Conservation (phyloP, 192 early-diverging fungal genomes). For the Linnemannia schmuckeri region DNA sequence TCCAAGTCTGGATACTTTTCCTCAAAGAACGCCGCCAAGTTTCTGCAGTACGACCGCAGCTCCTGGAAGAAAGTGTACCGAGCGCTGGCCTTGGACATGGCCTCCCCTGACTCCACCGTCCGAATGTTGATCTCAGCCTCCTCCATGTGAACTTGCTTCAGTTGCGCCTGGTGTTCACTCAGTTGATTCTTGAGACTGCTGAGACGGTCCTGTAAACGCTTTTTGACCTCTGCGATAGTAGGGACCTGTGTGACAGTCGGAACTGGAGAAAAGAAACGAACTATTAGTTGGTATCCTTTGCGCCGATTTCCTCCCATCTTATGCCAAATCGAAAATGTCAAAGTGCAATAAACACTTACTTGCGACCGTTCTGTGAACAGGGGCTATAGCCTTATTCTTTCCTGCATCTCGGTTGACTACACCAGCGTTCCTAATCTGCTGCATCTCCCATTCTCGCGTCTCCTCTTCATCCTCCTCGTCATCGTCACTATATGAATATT, state of each 20-base stretch:
- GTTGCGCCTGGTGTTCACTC: slow-evolving; percentile 48
- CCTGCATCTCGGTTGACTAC: slow-evolving; percentile 43
- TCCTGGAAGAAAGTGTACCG: slow-evolving; percentile 70
- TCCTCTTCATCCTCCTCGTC: slow-evolving; percentile 65
- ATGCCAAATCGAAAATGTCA: too few relatives aligned
- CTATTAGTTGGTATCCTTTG: not conserved
- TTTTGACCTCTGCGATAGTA: slow-evolving; percentile 54
- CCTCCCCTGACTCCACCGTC: slow-evolving; percentile 50
- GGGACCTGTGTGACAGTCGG: slow-evolving; percentile 57
- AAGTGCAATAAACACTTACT: slow-evolving; percentile 21
- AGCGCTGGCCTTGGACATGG: slow-evolving; percentile 51
- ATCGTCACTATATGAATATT: slow-evolving; percentile 42
- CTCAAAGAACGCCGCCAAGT: slow-evolving; percentile 68
- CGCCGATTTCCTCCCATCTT: not conserved
- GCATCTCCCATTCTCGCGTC: slow-evolving; percentile 67
- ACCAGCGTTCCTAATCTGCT: slow-evolving; percentile 68
- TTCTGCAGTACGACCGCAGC: slow-evolving; percentile 58
- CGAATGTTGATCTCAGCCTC: slow-evolving; percentile 36
- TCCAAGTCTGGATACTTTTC: slow-evolving; percentile 69
- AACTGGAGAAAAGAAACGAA: slow-evolving; percentile 45
- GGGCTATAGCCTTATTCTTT: slow-evolving; percentile 24
- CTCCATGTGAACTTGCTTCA: slow-evolving; percentile 54
- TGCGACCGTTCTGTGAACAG: slow-evolving; percentile 23
- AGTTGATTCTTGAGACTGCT: slow-evolving; percentile 38
- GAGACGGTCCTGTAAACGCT: slow-evolving; percentile 38